These are phyloP conservation scores for Cudoniella acicularis DNA, from an alignment of 495 filamentous ascomycete genomes.

Conservation along the genomic window DNA sequence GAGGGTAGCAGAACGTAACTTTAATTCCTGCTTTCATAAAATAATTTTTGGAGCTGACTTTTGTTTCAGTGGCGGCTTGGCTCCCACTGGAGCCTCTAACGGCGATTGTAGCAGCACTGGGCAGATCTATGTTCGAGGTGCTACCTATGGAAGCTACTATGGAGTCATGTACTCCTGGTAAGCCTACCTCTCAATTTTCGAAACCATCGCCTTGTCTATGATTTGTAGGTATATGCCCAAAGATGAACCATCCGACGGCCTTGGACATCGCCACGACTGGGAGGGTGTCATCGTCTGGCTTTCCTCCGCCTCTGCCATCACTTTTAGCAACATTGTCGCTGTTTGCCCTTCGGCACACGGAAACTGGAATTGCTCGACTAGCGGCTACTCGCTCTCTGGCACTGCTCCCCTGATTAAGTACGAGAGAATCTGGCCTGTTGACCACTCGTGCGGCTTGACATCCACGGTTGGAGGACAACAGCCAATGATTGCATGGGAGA, in stretches of 20 bases:
- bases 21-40: neutral
- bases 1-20: conserved; percentile 46
- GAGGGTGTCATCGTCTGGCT: conserved; percentile 48
- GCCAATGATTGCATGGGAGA: conserved; percentile 53
- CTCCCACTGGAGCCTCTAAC: conserved; percentile 31
- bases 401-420: conserved; percentile 44
- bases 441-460: conserved; percentile 45
- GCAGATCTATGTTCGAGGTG: conserved; percentile 47
- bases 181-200: neutral
- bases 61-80: conserved; percentile 37
- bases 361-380: conserved; percentile 43
- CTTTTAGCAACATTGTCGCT: conserved; percentile 43
- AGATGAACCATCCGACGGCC: conserved; percentile 23
- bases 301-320: conserved; percentile 28
- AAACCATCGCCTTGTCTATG: neutral
- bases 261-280: conserved; percentile 29
- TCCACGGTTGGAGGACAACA: conserved; percentile 43
- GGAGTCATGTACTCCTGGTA: conserved; percentile 52
- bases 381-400: conserved; percentile 34
- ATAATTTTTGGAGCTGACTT: conserved; percentile 4
- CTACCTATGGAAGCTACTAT: conserved; percentile 26
- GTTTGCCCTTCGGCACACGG: conserved; percentile 51
- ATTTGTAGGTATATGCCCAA: conserved; percentile 26
- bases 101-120: conserved; percentile 45
- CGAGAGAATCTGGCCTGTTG: conserved; percentile 43